Conservation (phyloP, 257 asterid genomes). For the Solanum dulcamara region DNA sequence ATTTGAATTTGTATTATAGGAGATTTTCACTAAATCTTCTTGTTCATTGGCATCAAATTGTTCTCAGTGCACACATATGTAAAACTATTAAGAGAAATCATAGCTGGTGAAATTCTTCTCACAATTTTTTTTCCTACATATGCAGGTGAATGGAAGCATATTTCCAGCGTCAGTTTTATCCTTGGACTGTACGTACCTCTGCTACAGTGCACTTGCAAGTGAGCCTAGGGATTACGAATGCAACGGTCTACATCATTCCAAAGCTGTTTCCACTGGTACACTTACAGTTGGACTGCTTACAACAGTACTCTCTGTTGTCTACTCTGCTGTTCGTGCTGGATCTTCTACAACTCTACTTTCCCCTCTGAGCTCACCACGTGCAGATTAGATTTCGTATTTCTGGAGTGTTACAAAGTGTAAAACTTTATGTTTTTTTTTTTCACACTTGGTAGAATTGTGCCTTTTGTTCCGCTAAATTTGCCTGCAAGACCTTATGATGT, state of each 20-base stretch:
- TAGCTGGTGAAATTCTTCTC: background rate
- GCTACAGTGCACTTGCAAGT: constrained; percentile 76
- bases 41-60: background rate
- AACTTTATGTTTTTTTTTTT: background rate
- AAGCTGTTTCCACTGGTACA: constrained; percentile 58
- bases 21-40: background rate
- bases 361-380: constrained; percentile 81
- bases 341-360: constrained; percentile 80
- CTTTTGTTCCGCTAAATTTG: background rate
- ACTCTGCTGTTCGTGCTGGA: constrained; percentile 88
- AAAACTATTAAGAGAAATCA: background rate
- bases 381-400: constrained; percentile 30
- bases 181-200: constrained; percentile 77
- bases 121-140: background rate
- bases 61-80: background rate
- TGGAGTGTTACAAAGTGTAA: background rate
- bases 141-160: constrained; percentile 65
- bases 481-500: background rate
- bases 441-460: background rate
- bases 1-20: background rate
- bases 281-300: constrained; percentile 57
- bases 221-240: constrained; percentile 86
- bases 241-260: constrained; percentile 84
- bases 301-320: constrained; percentile 72
- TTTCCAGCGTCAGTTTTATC: constrained; percentile 74